Conservation (phyloP, 2,329 filamentous ascomycete species). For the Fonsecaea pugnacius region DNA sequence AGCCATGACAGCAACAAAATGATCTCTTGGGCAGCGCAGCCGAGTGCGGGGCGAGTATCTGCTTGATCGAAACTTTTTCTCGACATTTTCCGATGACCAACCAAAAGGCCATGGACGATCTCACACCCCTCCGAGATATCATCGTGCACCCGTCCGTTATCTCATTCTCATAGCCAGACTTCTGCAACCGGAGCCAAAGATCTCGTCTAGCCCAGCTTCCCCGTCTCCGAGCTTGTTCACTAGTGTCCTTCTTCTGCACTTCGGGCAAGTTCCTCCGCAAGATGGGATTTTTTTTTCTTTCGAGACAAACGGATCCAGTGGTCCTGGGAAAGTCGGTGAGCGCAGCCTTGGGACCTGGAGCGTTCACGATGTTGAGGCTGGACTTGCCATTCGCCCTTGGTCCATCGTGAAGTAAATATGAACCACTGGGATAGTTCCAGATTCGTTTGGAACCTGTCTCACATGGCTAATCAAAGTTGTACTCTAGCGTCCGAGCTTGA, state of each 20-base stretch:
- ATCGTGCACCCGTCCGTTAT: constrained; percentile 18
- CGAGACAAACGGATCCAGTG: background rate
- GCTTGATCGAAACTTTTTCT: constrained; percentile 9
- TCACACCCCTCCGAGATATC: constrained; percentile 25
- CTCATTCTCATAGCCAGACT: background rate
- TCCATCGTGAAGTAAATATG: background rate
- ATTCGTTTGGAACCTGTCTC: constrained; percentile 5
- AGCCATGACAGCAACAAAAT: constrained; percentile 5
- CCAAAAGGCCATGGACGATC: constrained; percentile 8
- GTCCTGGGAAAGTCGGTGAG: constrained; percentile 17
- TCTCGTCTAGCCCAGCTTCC: background rate
- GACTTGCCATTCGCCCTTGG: constrained; percentile 10
- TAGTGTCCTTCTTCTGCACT: constrained; percentile 2
- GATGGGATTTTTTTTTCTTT: too few species aligned
- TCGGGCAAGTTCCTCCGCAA: constrained; percentile 1
- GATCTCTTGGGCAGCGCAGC: constrained; percentile 6
- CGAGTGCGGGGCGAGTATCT: constrained; percentile 20
- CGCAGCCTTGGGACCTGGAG: background rate
- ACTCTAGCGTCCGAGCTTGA: background rate
- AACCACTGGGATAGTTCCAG: background rate
- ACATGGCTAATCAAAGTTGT: background rate
- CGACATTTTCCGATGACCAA: constrained; percentile 19
- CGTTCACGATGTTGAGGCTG: constrained; percentile 15
- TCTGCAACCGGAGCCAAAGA: background rate
- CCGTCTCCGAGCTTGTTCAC: background rate